phyloP scores from a whole-genome alignment of 1,139 yeast species.

The Candida gigantensis region DNA sequence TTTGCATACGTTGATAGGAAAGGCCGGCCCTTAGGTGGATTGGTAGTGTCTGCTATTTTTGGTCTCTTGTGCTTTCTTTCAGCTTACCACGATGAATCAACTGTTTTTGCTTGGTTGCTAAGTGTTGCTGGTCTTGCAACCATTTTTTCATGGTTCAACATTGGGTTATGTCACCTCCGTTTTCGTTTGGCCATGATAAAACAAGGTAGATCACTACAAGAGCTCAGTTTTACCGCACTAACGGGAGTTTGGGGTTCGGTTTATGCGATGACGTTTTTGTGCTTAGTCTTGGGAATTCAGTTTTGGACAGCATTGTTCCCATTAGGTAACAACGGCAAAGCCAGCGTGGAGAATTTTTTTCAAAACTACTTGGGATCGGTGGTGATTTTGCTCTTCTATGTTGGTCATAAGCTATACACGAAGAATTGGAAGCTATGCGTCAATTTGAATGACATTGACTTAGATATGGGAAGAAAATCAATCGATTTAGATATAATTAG shows the following conservation, averaged over 20 bases:
- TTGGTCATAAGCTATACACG: conserved; percentile 35
- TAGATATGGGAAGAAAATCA: conserved; percentile 35
- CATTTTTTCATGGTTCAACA: conserved; percentile 44
- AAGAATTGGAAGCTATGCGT: conserved; percentile 35
- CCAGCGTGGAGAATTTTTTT: conserved; percentile 35
- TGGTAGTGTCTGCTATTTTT: conserved; percentile 32
- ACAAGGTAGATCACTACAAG: conserved; percentile 30
- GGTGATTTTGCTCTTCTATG: conserved; percentile 33
- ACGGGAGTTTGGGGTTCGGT: conserved; percentile 38
- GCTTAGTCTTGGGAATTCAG: conserved; percentile 34
- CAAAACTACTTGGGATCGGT: conserved; percentile 39
- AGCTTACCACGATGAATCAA: conserved; percentile 38
- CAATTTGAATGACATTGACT: conserved; percentile 30
- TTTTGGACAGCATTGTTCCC: conserved; percentile 45
- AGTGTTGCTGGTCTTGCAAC: conserved; percentile 45
- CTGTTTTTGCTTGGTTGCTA: conserved; percentile 43
- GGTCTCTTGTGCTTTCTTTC: conserved; percentile 43
- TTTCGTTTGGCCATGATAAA: conserved; percentile 38
- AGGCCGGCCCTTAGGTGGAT: conserved; percentile 46
- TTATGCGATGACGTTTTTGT: conserved; percentile 33
- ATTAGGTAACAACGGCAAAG: conserved; percentile 24
- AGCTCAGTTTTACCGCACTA: conserved; percentile 29
- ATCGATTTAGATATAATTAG: conserved; percentile 21
- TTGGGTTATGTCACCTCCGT: conserved; percentile 38
- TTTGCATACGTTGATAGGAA: conserved; percentile 39